Percentiles rank a stretch among this genome's conserved stretches.
Evolutionary conservation across 345 rosid genomes (phyloP).

Genomic region (Citropsis articulata): DNA sequence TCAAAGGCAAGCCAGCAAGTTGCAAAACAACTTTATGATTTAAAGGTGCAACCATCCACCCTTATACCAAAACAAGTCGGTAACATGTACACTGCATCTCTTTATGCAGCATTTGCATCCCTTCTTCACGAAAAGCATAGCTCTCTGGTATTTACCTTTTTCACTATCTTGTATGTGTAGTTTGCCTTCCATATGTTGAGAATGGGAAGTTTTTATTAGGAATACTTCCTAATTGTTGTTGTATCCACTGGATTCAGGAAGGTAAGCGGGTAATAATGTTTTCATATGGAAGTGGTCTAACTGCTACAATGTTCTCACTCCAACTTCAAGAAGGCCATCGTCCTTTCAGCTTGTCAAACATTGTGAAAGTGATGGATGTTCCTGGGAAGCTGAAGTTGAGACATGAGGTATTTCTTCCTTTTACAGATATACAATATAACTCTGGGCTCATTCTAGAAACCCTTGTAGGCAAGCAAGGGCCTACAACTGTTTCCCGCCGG

Average conservation of each 20-base stretch:
- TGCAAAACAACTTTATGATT: conserved; percentile 75
- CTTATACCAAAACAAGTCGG: conserved; percentile 93
- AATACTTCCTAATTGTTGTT: background rate
- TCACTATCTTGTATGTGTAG: background rate
- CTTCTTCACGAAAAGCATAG: conserved; percentile 72
- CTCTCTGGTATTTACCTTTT: background rate
- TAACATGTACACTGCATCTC: conserved; percentile 98
- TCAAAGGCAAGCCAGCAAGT: conserved; percentile 49
- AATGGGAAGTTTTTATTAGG: background rate
- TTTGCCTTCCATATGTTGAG: background rate
- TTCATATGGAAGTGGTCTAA: conserved; percentile 92
- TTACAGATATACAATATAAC: background rate
- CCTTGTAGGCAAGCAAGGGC: background rate
- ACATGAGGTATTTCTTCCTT: conserved; percentile 59
- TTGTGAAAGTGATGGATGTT: conserved; percentile 67
- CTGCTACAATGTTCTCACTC: conserved; percentile 86
- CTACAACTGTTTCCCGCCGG: background rate
- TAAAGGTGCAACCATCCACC: conserved; percentile 83
- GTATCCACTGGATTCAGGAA: conserved; percentile 30
- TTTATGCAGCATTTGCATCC: conserved; percentile 93
- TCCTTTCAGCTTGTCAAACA: conserved; percentile 79
- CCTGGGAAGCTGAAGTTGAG: conserved; percentile 74
- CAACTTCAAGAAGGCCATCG: conserved; percentile 52
- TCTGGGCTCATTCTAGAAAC: background rate
- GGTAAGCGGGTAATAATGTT: conserved; percentile 81